Evolutionary conservation across 2,329 filamentous ascomycete species (phyloP).

Genomic region (Eutypa lata): DNA sequence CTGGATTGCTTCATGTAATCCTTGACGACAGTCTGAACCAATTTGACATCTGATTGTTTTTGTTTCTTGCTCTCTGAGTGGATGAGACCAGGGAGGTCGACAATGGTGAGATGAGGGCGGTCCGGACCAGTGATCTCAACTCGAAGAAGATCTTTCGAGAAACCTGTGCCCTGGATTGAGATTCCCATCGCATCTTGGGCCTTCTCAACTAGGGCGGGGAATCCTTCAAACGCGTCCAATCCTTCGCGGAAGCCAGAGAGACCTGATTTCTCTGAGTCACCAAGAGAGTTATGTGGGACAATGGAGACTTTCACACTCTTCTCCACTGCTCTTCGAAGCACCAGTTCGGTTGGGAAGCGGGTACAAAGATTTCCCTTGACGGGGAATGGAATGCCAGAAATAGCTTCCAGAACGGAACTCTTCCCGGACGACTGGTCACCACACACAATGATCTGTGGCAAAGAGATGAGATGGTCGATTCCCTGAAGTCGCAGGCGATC

Average conservation of each 20-base stretch:
- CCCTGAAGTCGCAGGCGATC: conserved; percentile 35
- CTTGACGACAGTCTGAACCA: conserved; percentile 46
- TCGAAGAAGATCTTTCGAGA: conserved; percentile 40
- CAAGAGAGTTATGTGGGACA: conserved; percentile 22
- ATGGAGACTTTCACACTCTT: conserved; percentile 32
- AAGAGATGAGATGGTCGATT: conserved; percentile 34
- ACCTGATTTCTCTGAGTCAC: conserved; percentile 17
- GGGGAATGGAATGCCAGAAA: conserved; percentile 60
- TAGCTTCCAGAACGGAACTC: conserved; percentile 62
- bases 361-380: conserved; percentile 58
- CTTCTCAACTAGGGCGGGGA: conserved; percentile 29
- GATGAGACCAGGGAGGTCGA: conserved; percentile 56
- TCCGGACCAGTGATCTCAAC: conserved; percentile 42
- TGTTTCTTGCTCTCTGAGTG: conserved; percentile 45
- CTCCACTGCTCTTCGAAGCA: conserved; percentile 44
- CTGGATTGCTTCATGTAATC: conserved; percentile 54
- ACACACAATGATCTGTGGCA: conserved; percentile 53
- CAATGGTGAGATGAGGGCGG: conserved; percentile 48
- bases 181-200: conserved; percentile 47
- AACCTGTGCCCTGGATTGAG: conserved; percentile 25
- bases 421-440: conserved; percentile 64
- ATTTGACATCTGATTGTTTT: conserved; percentile 38
- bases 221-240: conserved; percentile 10
- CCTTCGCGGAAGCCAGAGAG: conserved; percentile 2
- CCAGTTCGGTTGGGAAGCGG: conserved; percentile 60